phyloP scores from a whole-genome alignment of 2,329 filamentous ascomycete species.

The Xylariaceae sp. region DNA sequence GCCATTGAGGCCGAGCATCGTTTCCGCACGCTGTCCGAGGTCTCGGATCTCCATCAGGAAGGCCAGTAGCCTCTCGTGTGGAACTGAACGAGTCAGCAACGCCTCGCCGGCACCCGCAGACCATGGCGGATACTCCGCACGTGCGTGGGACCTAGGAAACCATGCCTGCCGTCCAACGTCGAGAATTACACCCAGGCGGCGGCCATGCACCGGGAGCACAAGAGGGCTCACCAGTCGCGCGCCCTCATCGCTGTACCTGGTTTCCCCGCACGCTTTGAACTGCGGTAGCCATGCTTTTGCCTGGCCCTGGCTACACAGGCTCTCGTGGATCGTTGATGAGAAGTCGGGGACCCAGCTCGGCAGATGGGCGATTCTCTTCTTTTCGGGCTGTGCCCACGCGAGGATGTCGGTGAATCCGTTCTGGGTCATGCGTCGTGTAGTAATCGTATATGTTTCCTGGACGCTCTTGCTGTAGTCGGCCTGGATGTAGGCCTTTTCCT shows the following conservation, averaged over 20 bases:
- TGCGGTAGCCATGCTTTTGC: slow-evolving; percentile 13
- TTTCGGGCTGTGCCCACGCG: slow-evolving; percentile 13
- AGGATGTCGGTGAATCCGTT: slow-evolving; percentile 17
- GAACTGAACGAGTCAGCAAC: background rate
- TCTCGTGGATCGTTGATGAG: slow-evolving; percentile 15
- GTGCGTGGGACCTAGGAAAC: background rate
- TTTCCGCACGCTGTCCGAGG: background rate
- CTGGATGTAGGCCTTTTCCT: slow-evolving; percentile 9
- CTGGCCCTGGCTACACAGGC: slow-evolving; percentile 13
- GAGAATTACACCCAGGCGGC: background rate
- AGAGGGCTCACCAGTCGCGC: background rate
- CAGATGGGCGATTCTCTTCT: background rate
- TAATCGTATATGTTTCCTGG: background rate
- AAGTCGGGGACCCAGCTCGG: slow-evolving; percentile 18
- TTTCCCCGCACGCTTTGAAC: slow-evolving; percentile 4
- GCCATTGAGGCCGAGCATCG: background rate
- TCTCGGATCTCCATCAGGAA: slow-evolving; percentile 4
- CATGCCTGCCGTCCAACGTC: background rate
- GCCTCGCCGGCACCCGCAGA: background rate
- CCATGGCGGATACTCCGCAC: background rate
- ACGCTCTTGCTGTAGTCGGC: slow-evolving; percentile 13
- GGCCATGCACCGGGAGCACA: slow-evolving; percentile 2
- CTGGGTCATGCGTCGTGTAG: slow-evolving; percentile 5
- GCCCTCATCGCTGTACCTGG: background rate
- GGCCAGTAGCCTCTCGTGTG: slow-evolving; percentile 6